Percentiles rank a stretch among this genome's conserved stretches.
These are phyloP conservation scores for Beauveria sp. DNA, from an alignment of 2,329 filamentous ascomycete species.

Conservation along the genomic window DNA sequence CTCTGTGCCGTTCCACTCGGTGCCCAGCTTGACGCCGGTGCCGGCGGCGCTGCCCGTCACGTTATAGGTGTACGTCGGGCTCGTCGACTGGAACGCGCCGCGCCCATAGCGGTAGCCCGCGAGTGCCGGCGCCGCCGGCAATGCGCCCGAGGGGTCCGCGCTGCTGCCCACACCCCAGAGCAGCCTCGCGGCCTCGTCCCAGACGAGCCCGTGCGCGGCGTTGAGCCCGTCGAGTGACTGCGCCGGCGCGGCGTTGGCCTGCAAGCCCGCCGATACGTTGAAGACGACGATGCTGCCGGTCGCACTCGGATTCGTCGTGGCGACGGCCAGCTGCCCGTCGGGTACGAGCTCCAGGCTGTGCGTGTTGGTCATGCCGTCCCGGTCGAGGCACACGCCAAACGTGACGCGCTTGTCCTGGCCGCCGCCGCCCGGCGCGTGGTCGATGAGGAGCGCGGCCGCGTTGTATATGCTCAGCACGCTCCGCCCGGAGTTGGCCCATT, in stretches of 20 bases:
- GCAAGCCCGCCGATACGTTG: not conserved
- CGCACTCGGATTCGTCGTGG: not conserved
- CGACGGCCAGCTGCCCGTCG: constrained; percentile 1
- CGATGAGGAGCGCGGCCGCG: constrained; percentile 2
- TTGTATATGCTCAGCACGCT: constrained; percentile 6
- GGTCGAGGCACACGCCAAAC: constrained; percentile 2
- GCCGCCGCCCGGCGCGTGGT: not conserved
- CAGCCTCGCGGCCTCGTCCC: not conserved
- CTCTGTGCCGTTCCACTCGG: constrained; percentile 4
- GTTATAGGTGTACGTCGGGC: constrained; percentile 1
- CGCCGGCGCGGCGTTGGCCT: not conserved
- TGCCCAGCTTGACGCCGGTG: not conserved
- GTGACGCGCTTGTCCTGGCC: not conserved
- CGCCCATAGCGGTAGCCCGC: not conserved
- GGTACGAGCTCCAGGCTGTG: constrained; percentile 9
- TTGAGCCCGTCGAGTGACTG: not conserved
- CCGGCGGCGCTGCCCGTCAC: not conserved
- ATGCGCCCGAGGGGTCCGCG: not conserved
- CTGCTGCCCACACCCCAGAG: constrained; percentile 7
- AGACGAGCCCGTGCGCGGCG: constrained; percentile 5
- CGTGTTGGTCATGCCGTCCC: not conserved
- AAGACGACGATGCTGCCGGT: not conserved
- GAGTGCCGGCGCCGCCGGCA: not conserved
- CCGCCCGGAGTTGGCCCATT: constrained; percentile 4
- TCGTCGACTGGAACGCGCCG: not conserved